Evolutionary conservation across 495 filamentous ascomycete species (phyloP).

Genomic region (Aspergillus heteromorphus): DNA sequence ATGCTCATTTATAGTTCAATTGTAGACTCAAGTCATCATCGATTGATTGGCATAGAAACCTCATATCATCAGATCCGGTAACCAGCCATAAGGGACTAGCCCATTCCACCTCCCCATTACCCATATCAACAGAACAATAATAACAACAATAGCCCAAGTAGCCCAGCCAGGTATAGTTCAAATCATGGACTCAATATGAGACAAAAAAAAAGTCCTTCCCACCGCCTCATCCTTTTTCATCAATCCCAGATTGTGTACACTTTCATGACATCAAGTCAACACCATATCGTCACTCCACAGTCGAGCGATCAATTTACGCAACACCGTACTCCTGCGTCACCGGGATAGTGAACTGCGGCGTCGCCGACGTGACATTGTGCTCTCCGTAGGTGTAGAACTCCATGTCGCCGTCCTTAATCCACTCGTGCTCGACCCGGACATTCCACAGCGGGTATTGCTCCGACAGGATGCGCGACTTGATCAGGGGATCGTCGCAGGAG

Average conservation of each 20-base stretch:
- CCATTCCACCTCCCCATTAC: not conserved
- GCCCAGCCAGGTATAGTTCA: not conserved
- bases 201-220: not conserved
- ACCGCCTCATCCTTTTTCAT: no score
- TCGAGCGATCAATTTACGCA: conserved; percentile 14
- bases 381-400: conserved; percentile 17
- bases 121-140: not conserved
- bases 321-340: conserved; percentile 26
- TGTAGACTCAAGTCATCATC: no score
- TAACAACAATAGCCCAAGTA: not conserved
- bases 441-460: conserved; percentile 26
- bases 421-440: conserved; percentile 31
- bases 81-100: not conserved
- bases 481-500: conserved; percentile 27
- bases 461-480: conserved; percentile 19
- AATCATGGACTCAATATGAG: not conserved
- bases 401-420: conserved; percentile 17
- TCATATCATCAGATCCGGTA: not conserved
- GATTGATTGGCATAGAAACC: not conserved
- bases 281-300: not conserved
- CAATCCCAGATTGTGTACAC: not conserved
- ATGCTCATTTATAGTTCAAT: no score
- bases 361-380: conserved; percentile 15
- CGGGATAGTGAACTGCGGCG: conserved; percentile 16
- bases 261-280: not conserved